These are phyloP conservation scores for Pseudohyphozyma bogoriensis DNA, from an alignment of 768 basidiomycete genomes.

Conservation along the genomic window DNA sequence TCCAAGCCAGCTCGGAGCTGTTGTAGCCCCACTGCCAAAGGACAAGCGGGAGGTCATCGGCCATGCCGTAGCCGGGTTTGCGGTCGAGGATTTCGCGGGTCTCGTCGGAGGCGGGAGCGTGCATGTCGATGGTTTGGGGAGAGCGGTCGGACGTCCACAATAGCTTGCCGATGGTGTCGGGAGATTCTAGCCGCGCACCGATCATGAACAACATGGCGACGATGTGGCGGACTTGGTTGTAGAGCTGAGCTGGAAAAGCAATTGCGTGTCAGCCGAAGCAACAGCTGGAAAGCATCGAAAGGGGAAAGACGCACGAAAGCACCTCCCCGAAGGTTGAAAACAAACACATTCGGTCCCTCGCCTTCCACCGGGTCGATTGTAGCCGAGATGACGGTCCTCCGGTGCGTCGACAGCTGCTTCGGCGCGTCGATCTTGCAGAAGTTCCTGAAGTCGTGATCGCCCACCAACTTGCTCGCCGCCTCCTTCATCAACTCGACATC, in stretches of 20 bases:
- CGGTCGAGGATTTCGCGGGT: slow-evolving; percentile 37
- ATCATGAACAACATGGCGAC: slow-evolving; percentile 83
- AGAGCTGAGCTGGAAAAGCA: slow-evolving; percentile 51
- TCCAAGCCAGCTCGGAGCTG: slow-evolving; percentile 61
- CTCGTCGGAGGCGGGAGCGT: slow-evolving; percentile 14
- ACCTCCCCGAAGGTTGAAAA: slow-evolving; percentile 25
- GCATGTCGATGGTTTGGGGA: slow-evolving; percentile 35
- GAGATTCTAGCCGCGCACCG: slow-evolving; percentile 65
- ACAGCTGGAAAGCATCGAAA: no score
- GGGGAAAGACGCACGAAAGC: slow-evolving; percentile 20
- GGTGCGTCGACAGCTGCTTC: slow-evolving; percentile 79
- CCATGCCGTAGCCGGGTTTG: slow-evolving; percentile 90
- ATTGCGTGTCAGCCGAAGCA: no score
- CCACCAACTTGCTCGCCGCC: slow-evolving; percentile 61
- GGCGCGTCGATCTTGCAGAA: slow-evolving; percentile 84
- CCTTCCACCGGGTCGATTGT: slow-evolving; percentile 47
- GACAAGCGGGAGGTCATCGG: slow-evolving; percentile 77
- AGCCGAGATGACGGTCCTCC: slow-evolving; percentile 56
- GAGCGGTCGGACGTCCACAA: slow-evolving; percentile 54
- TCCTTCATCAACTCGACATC: slow-evolving; percentile 65
- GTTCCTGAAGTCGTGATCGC: slow-evolving; percentile 91
- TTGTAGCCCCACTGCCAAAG: slow-evolving; percentile 80
- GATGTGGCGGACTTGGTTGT: slow-evolving; percentile 92
- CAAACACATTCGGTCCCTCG: slow-evolving; percentile 21
- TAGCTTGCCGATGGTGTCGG: slow-evolving; percentile 58